Conservation (phyloP, 306 rosid genomes). For the Acacia confusa region DNA sequence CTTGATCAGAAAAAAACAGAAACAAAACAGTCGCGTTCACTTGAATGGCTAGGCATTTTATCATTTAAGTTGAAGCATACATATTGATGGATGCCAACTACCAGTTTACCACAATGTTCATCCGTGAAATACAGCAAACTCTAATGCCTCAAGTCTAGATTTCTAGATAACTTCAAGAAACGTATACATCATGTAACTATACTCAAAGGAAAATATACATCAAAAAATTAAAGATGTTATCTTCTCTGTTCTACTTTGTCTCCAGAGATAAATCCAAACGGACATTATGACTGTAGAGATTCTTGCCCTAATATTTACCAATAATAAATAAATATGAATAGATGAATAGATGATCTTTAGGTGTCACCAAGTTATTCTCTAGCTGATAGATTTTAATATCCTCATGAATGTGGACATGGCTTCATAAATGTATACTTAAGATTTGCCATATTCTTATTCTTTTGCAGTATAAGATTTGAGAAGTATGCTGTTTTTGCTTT, state of each 20-base stretch:
- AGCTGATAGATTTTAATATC: no score
- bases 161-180: neutral
- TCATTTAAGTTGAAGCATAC: conserved; percentile 15
- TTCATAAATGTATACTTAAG: no score
- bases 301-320: no score
- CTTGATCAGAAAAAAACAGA: conserved; percentile 31
- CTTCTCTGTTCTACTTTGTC: neutral
- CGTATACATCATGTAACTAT: neutral
- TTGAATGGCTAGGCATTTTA: conserved; percentile 22
- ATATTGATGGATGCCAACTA: neutral
- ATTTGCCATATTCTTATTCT: no score
- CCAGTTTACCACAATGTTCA: neutral
- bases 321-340: neutral
- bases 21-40: conserved; percentile 18
- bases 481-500: no score
- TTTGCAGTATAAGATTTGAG: no score
- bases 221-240: neutral
- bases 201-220: neutral
- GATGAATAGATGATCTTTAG: neutral
- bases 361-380: no score
- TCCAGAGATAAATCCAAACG: neutral
- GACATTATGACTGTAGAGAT: neutral
- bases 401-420: no score
- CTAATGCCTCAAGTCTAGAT: neutral
- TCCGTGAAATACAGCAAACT: neutral